phyloP scores from a whole-genome alignment of 805 yeast genomes.

The Candida khao-thaluensis region DNA sequence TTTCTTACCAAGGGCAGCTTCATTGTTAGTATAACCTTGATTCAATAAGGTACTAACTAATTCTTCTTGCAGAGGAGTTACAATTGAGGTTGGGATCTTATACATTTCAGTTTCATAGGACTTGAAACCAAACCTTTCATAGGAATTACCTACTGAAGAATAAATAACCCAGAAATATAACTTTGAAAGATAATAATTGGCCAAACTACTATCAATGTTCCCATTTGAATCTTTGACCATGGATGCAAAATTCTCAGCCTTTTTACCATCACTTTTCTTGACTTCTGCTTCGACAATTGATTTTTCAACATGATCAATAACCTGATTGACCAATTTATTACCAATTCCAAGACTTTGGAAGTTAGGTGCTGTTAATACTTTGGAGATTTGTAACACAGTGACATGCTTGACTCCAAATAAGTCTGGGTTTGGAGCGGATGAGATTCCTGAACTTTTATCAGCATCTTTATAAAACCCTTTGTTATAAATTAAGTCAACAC shows the following conservation, averaged over 20 bases:
- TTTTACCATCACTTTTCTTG: slow-evolving; percentile 20
- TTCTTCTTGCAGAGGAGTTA: slow-evolving; percentile 18
- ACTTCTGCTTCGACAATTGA: slow-evolving; percentile 27
- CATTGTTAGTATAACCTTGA: slow-evolving; percentile 5
- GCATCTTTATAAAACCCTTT: slow-evolving; percentile 31
- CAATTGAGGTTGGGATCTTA: slow-evolving; percentile 25
- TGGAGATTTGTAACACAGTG: slow-evolving; percentile 26
- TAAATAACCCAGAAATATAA: slow-evolving; percentile 51
- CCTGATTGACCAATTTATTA: slow-evolving; percentile 21
- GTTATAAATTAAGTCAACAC: slow-evolving; percentile 22
- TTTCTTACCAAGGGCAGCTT: slow-evolving; percentile 25
- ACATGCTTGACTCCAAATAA: slow-evolving; percentile 32
- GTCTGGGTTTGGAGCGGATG: slow-evolving; percentile 30
- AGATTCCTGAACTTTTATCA: slow-evolving; percentile 22
- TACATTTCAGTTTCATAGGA: slow-evolving; percentile 35
- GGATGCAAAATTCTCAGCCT: slow-evolving; percentile 29
- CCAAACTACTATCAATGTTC: slow-evolving; percentile 27
- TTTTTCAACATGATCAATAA: slow-evolving; percentile 32
- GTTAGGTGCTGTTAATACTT: slow-evolving; percentile 26
- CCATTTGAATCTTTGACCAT: slow-evolving; percentile 33
- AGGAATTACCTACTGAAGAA: slow-evolving; percentile 72
- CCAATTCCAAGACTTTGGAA: slow-evolving; percentile 33
- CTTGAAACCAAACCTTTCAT: slow-evolving; percentile 60
- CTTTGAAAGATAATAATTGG: slow-evolving; percentile 33
- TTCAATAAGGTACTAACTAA: slow-evolving; percentile 23